Evolutionary conservation across 345 rosid genomes (phyloP).

Genomic region (Rhizophora apiculata): DNA sequence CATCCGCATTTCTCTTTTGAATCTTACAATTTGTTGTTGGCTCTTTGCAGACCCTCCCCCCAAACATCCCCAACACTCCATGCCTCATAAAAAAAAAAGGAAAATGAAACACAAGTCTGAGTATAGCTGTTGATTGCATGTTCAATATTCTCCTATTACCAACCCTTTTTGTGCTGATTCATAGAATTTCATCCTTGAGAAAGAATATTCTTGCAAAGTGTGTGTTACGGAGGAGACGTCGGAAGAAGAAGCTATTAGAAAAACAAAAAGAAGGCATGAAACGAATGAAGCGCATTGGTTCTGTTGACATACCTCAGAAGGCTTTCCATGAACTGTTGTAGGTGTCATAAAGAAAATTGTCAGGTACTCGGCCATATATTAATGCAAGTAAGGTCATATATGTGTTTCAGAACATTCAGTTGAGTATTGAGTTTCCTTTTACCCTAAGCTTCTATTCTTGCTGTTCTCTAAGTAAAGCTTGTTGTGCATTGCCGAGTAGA

Average conservation of each 20-base stretch:
- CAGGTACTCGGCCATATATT: not conserved
- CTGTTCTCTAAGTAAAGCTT: too few species aligned
- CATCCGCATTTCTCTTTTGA: slow-evolving; percentile 35
- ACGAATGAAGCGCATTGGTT: slow-evolving; percentile 93
- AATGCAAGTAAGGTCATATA: slow-evolving; percentile 6
- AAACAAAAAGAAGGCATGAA: slow-evolving; percentile 98
- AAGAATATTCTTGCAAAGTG: slow-evolving; percentile 97
- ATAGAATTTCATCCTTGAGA: slow-evolving; percentile 84
- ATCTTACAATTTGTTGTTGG: slow-evolving; percentile 27
- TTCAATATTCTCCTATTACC: not conserved
- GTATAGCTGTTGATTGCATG: too few species aligned
- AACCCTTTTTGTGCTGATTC: slow-evolving; percentile 14
- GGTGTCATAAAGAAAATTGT: slow-evolving; percentile 51
- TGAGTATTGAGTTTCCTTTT: too few species aligned
- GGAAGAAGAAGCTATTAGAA: slow-evolving; percentile 90
- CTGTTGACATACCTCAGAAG: slow-evolving; percentile 96
- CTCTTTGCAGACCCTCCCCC: not conserved
- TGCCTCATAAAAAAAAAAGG: not conserved
- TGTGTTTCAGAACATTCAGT: not conserved
- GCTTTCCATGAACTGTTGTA: slow-evolving; percentile 86
- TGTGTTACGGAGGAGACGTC: slow-evolving; percentile 88
- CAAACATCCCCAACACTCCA: too few species aligned
- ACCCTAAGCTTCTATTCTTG: too few species aligned
- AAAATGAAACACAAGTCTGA: too few species aligned
- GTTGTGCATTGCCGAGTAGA: too few species aligned